phyloP scores from a whole-genome alignment of 139 green algal genomes.

The Tetratostichococcus sp. region DNA sequence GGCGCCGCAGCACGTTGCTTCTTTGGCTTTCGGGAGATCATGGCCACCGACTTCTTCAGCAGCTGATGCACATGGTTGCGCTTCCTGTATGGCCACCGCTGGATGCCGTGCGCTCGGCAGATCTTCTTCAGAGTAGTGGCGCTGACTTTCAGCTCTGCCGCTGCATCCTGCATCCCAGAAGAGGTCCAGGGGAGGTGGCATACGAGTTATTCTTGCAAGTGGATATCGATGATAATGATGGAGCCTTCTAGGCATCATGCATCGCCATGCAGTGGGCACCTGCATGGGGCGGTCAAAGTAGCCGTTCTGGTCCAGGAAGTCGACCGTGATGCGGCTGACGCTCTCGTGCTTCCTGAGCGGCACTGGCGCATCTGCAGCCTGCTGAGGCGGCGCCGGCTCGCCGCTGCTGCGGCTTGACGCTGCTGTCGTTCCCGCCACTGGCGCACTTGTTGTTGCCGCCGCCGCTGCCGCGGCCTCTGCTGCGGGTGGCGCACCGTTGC shows the following conservation, averaged over 20 bases:
- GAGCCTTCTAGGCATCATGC: no score
- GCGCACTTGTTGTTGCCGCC: no score
- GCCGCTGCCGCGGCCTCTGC: no score
- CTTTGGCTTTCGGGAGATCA: not conserved
- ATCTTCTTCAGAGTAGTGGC: conserved; percentile 26
- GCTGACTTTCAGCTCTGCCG: conserved; percentile 8
- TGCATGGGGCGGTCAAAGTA: conserved; percentile 28
- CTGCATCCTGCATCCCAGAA: not conserved
- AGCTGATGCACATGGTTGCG: conserved; percentile 10
- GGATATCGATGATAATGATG: no score
- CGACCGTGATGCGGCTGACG: conserved; percentile 7
- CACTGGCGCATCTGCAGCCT: no score
- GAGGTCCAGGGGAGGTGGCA: no score
- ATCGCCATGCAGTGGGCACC: not conserved
- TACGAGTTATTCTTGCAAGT: no score
- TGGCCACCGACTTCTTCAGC: not conserved
- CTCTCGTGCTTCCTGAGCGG: not conserved
- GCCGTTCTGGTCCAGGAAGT: conserved; percentile 17
- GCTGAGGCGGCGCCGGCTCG: no score
- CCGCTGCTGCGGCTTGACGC: no score
- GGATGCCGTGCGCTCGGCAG: conserved; percentile 20
- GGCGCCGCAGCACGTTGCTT: no score
- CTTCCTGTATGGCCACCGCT: conserved; percentile 26
- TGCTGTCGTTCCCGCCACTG: no score
- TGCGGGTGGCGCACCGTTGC: no score